These are phyloP conservation scores for Mimosa pudica DNA, from an alignment of 306 rosid genomes.

Conservation along the genomic window DNA sequence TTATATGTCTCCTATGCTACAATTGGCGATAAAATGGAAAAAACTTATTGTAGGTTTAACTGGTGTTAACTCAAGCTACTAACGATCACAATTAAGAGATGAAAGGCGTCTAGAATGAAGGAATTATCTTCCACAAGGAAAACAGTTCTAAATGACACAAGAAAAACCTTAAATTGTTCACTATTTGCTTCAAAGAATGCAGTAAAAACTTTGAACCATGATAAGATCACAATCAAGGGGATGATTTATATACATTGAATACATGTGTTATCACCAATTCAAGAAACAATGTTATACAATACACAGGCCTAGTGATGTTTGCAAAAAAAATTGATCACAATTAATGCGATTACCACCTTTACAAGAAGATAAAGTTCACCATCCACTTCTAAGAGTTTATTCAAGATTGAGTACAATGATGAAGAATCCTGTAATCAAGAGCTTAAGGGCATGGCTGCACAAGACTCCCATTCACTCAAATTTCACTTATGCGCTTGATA, in stretches of 20 bases:
- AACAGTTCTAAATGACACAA: background rate
- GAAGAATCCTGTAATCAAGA: conserved; percentile 58
- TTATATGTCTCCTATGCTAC: background rate
- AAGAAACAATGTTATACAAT: conserved; percentile 3
- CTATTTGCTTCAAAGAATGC: background rate
- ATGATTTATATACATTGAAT: background rate
- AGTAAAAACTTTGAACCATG: background rate
- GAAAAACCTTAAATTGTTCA: background rate
- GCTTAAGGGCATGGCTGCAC: conserved; percentile 64
- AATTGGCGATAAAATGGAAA: background rate
- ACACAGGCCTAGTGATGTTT: background rate
- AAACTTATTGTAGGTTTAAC: too few species aligned
- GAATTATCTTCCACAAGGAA: background rate
- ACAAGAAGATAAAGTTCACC: background rate
- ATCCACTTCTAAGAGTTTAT: conserved; percentile 12
- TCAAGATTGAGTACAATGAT: conserved; percentile 14
- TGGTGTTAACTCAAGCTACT: background rate
- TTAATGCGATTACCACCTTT: background rate
- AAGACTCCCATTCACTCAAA: conserved; percentile 60
- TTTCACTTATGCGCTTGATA: conserved; percentile 41
- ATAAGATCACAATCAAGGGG: background rate
- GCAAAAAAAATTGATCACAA: too few species aligned
- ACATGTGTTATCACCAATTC: background rate
- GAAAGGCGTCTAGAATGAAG: background rate
- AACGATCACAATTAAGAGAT: background rate